Base-by-base conservation (phyloP, 768 basidiomycete genomes). In the Leucogyrophana mollusca region DNA sequence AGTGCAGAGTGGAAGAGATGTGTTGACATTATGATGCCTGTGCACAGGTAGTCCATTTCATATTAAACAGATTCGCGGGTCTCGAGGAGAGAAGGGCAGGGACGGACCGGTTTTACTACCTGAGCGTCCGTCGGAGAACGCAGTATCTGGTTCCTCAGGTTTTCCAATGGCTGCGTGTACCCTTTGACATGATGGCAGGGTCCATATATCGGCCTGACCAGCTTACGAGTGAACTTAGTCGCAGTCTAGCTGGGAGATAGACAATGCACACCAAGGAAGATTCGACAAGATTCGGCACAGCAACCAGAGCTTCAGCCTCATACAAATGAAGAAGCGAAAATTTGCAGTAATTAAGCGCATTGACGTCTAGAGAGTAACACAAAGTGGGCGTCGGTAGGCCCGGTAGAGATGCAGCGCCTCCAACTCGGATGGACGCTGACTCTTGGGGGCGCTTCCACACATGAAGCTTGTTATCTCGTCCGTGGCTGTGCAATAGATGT, bases 341-440 rank as follows among this genome's bases (percentile, higher is more conserved):
- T 2, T 87, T 82, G 66, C 95, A 98, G 62, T 87, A 97, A 59
- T 95, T 96, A 45, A 98, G 74, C 2, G 95, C 85, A 60, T 99
- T 99, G 49, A 94, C 84, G 57, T 93, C 89, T 62, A 98, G 68
- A 0, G 87, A 86, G 55, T 84, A 86, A 9, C 67, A 60, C 3
- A 89, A 62, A 6, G 59, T 49, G 3, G 88, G 87, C 0, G 66
- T 65, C 1, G 76, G 70, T 6, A 78, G 62, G 22, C 71, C 74
- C 1, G 77, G 68, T 32, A 77, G 56, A 0, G 77, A 71, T 2
- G 84, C 87, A 3, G 84, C 80, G 13, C 70, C 73, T 14, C 80
- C 78, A 6, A 81, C 76, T 16, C 66, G 51, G 37, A 82, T 69
- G 20, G 72, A 68, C 18, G 68, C 62, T 9, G 73, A 71, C 34